Conservation (phyloP, 192 early-diverging fungal genomes). For the Chytriomyces sp. region DNA sequence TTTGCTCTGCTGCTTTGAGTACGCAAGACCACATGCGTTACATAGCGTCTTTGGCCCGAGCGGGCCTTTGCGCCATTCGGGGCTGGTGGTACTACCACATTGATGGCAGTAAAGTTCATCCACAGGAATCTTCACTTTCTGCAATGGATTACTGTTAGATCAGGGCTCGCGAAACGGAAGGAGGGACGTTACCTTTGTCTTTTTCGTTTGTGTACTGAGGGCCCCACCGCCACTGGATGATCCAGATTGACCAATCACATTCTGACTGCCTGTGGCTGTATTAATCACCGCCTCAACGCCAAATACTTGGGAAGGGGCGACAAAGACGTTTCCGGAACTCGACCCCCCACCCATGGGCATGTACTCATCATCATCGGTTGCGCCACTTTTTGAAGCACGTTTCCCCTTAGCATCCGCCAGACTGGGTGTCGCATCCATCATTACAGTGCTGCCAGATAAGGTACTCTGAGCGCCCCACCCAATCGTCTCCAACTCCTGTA, state of each 20-base stretch:
- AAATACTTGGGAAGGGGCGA: neutral
- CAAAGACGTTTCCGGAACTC: neutral
- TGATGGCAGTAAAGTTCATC: slow-evolving; percentile 54
- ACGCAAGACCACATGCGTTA: slow-evolving; percentile 55
- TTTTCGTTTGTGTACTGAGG: neutral
- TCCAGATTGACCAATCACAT: neutral
- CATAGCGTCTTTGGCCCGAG: slow-evolving; percentile 56
- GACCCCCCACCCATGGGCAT: neutral
- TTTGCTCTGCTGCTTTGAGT: slow-evolving; percentile 48
- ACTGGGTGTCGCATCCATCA: neutral
- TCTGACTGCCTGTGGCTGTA: neutral
- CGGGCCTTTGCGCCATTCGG: slow-evolving; percentile 56
- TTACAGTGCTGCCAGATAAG: neutral
- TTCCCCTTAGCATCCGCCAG: neutral
- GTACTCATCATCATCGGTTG: neutral
- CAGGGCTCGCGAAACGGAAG: neutral
- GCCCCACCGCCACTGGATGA: neutral
- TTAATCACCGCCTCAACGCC: neutral
- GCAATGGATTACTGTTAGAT: neutral
- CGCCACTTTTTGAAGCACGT: neutral
- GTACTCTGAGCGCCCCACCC: neutral
- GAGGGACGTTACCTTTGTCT: neutral
- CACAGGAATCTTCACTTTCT: slow-evolving; percentile 21
- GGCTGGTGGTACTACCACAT: slow-evolving; percentile 49
- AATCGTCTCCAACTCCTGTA: neutral